Base-by-base conservation (phyloP, 495 filamentous ascomycete genomes). In the Penicillium lividum region DNA sequence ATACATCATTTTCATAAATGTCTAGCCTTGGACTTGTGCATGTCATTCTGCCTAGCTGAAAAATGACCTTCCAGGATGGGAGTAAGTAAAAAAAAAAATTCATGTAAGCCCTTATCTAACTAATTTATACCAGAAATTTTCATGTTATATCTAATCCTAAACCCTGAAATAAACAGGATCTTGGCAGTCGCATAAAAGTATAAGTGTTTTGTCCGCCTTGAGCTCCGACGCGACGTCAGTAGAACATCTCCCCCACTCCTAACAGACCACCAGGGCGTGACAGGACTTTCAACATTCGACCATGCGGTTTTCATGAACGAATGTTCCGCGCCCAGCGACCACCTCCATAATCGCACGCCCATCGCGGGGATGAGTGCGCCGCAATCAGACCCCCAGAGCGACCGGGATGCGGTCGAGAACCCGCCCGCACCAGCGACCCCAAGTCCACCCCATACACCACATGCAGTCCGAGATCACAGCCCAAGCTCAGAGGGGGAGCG, bases 401-500 rank as follows among this genome's bases (percentile, higher is more conserved):
- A 65, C 36, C 54, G 51, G 13, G 61, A 58, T 46, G 56, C 18
- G 34, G 40, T 29, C 54, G 42, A 62, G 53, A 36, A 57, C 33
- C 51, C 45, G 33, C 38, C 51, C 8, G 22, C 61, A 22, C 40
- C 50, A 0, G 50, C 57, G 16, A 22, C 45, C 22, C 28, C 51
- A 31, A 58, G 44, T 44, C 34, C 54, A 25, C 33, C 60, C 25
- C 47, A 45, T 34, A 47, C 54, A 25, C 33, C 60, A 18, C 47
- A 45, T 34, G 49, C 44, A 7, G 51, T 34, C 13, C 59, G 61
- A 40, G 64, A 61, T 44, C 69, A 60, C 42, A 76, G 66, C 31
- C 43, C 54, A 18, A 73, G 64, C 33, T 64, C 68, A 53, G 75
- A 80, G 59, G 80, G 76, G 29, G 66, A 58, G 44, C 79, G 77